Conservation (phyloP, 176 grass and related monocot genomes). For the Echinochloa phyllopogon region DNA sequence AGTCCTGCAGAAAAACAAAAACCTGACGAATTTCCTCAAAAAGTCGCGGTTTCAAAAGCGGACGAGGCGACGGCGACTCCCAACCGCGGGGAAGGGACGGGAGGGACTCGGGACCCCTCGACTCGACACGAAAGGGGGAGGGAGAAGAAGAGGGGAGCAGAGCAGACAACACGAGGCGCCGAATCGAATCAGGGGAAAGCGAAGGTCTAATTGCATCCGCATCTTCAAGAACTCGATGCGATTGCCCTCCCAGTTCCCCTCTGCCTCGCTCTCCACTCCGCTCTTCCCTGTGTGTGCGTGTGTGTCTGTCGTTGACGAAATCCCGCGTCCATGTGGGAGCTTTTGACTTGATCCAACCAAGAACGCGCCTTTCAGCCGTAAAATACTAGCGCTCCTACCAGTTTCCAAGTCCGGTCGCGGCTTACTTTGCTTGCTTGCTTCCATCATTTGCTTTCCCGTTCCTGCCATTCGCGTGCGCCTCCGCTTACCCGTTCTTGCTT, state of each 20-base stretch:
- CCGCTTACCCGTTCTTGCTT: constrained; percentile 42
- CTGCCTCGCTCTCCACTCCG: neutral
- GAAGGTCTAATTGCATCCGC: neutral
- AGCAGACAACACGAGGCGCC: neutral
- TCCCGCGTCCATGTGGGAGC: constrained; percentile 36
- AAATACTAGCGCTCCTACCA: neutral
- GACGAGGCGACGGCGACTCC: constrained; percentile 29
- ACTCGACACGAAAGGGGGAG: neutral
- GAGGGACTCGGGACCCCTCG: neutral
- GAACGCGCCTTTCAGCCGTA: constrained; percentile 44
- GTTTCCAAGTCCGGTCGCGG: neutral
- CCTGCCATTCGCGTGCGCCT: neutral
- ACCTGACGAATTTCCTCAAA: neutral
- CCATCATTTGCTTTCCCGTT: neutral
- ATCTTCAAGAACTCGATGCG: neutral
- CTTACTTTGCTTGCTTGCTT: constrained; percentile 8
- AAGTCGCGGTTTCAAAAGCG: constrained; percentile 15
- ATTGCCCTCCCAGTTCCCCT: neutral
- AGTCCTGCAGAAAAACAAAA: neutral
- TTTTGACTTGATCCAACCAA: constrained; percentile 57
- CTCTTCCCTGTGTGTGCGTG: neutral
- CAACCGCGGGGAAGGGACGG: neutral
- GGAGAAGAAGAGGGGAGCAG: neutral
- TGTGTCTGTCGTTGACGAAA: constrained; percentile 42
- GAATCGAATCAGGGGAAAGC: constrained; percentile 35